phyloP scores from a whole-genome alignment of 1,139 yeast species.

The Pichia sp. region DNA sequence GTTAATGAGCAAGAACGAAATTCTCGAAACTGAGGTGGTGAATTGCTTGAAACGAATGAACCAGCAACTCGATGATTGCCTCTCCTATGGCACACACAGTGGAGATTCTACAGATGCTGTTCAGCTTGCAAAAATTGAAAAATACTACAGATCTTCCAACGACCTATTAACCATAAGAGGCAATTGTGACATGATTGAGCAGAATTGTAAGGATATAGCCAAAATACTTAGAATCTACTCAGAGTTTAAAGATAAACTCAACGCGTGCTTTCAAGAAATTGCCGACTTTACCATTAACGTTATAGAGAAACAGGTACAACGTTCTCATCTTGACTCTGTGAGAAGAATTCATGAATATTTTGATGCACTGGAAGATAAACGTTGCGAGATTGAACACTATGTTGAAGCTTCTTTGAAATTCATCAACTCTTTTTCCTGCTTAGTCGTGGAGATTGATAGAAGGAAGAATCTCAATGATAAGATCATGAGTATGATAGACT shows the following conservation, averaged over 20 bases:
- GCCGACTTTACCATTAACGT: constrained; percentile 17
- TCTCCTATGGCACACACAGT: constrained; percentile 28
- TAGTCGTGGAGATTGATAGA: constrained; percentile 45
- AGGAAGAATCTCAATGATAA: constrained; percentile 34
- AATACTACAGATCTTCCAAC: neutral
- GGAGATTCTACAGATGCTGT: constrained; percentile 14
- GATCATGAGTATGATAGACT: constrained; percentile 33
- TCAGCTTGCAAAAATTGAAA: neutral
- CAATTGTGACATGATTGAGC: constrained; percentile 24
- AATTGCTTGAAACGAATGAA: constrained; percentile 64
- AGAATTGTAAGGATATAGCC: constrained; percentile 26
- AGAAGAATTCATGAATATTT: constrained; percentile 23
- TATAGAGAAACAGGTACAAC: constrained; percentile 16
- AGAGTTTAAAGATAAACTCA: constrained; percentile 21
- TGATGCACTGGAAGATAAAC: constrained; percentile 40
- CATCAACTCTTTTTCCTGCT: constrained; percentile 39
- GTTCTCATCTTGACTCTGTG: constrained; percentile 10
- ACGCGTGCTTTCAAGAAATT: constrained; percentile 17
- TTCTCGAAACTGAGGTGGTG: constrained; percentile 66
- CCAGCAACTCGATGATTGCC: constrained; percentile 76
- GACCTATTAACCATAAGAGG: constrained; percentile 19
- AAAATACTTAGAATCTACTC: constrained; percentile 22
- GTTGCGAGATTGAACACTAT: constrained; percentile 25
- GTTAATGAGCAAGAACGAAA: constrained; percentile 30
- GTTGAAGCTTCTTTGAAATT: constrained; percentile 44